These are phyloP conservation scores for Globisporangium emineosum DNA, from an alignment of 352 stramenopile genomes.

Conservation along the genomic window DNA sequence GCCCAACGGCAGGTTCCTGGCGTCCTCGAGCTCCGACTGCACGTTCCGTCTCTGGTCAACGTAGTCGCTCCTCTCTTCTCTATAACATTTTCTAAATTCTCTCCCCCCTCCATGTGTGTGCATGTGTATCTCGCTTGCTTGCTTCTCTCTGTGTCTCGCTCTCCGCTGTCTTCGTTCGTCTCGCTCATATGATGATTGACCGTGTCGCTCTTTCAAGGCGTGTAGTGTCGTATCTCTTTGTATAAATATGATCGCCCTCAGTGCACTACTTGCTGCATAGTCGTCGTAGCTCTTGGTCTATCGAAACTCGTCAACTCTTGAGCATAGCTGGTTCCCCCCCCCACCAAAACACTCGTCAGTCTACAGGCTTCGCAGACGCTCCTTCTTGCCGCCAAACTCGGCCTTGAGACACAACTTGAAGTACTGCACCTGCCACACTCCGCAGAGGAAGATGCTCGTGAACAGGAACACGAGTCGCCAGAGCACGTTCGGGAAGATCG, in stretches of 20 bases:
- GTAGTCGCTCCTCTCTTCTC: slow-evolving; percentile 17
- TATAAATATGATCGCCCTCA: slow-evolving; percentile 4
- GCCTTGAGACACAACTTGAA: slow-evolving; percentile 63
- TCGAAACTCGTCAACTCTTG: neutral
- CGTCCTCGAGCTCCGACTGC: slow-evolving; percentile 91
- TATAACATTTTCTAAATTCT: slow-evolving; percentile 13
- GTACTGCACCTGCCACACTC: slow-evolving; percentile 65
- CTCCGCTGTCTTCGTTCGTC: slow-evolving; percentile 6
- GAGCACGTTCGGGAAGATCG: slow-evolving; percentile 71
- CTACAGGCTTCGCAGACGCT: slow-evolving; percentile 71
- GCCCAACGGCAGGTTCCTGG: slow-evolving; percentile 83
- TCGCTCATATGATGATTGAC: neutral
- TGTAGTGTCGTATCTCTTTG: slow-evolving; percentile 9
- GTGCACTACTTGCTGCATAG: neutral
- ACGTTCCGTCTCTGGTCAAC: slow-evolving; percentile 91
- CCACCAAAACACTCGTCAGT: neutral
- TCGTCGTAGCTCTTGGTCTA: neutral
- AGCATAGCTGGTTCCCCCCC: neutral
- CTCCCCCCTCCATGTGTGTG: slow-evolving; percentile 17
- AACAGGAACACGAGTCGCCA: slow-evolving; percentile 69
- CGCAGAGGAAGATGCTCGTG: slow-evolving; percentile 45
- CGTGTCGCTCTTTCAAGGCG: neutral
- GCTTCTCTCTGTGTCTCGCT: neutral
- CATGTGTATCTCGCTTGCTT: neutral
- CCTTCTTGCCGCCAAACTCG: slow-evolving; percentile 79